phyloP scores from a whole-genome alignment of 345 rosid species.

The Hirschfeldia incana region DNA sequence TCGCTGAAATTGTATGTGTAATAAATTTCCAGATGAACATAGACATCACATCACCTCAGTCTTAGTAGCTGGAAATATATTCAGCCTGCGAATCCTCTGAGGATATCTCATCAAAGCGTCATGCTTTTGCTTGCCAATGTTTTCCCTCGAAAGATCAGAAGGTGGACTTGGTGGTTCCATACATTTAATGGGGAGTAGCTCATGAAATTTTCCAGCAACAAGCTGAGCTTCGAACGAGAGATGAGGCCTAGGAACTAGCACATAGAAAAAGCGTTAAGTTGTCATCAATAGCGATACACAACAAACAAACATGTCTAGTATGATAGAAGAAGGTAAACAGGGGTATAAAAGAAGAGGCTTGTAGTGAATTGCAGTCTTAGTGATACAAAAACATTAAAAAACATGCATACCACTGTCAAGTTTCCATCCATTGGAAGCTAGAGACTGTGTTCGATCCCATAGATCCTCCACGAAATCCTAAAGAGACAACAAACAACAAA shows the following conservation, averaged over 20 bases:
- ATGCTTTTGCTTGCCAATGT: slow-evolving; percentile 77
- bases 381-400: slow-evolving; percentile 7
- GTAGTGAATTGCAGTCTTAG: slow-evolving; percentile 4
- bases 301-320: background rate
- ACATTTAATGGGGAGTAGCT: slow-evolving; percentile 65
- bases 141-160: slow-evolving; percentile 48
- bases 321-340: slow-evolving; percentile 1
- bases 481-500: slow-evolving; percentile 27
- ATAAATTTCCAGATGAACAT: background rate
- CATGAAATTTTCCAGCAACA: slow-evolving; percentile 93
- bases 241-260: slow-evolving; percentile 93
- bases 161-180: slow-evolving; percentile 73
- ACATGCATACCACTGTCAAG: slow-evolving; percentile 72
- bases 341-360: background rate
- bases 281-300: slow-evolving; percentile 4
- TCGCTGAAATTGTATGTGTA: slow-evolving; percentile 1
- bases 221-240: slow-evolving; percentile 98
- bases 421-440: slow-evolving; percentile 88
- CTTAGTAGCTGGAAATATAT: slow-evolving; percentile 83
- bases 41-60: slow-evolving; percentile 59
- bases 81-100: slow-evolving; percentile 84
- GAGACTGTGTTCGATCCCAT: slow-evolving; percentile 70
- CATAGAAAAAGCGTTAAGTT: slow-evolving; percentile 8
- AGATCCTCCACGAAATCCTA: slow-evolving; percentile 98
- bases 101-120: slow-evolving; percentile 82